A percentile compares a stretch with the other conserved stretches of the same genome.
Conservation (phyloP, 2,329 filamentous ascomycete species). For the Sclerotinia trifoliorum region DNA sequence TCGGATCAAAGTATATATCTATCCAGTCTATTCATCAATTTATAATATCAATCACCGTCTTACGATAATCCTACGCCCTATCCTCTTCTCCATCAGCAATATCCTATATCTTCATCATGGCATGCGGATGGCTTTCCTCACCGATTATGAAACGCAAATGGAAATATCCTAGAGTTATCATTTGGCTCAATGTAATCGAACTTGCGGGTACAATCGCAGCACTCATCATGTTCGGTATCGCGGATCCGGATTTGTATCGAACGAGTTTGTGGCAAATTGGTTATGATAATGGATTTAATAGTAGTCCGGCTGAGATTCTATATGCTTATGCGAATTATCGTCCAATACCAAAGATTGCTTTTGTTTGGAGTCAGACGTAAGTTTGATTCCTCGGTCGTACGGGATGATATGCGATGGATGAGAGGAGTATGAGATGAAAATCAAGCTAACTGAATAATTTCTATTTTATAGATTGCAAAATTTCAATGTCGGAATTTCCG, state of each 20-base stretch:
- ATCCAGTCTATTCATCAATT: neutral
- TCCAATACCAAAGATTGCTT: constrained; percentile 58
- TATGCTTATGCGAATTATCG: constrained; percentile 73
- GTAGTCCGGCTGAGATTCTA: constrained; percentile 64
- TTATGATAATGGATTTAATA: constrained; percentile 69
- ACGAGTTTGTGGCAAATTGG: constrained; percentile 73
- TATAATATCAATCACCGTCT: neutral
- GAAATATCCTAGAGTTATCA: constrained; percentile 48
- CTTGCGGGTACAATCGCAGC: constrained; percentile 62
- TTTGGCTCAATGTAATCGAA: constrained; percentile 62
- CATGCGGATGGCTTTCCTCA: constrained; percentile 13
- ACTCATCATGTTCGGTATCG: constrained; percentile 70
- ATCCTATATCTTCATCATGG: neutral
- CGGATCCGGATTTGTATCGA: constrained; percentile 70
- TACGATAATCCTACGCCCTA: neutral
- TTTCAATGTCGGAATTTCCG: constrained; percentile 73
- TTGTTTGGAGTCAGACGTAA: constrained; percentile 73
- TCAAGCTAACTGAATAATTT: constrained; percentile 21
- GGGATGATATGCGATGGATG: neutral
- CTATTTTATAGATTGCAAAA: constrained; percentile 60
- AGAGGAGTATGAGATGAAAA: neutral
- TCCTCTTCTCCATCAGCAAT: neutral
- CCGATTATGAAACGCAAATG: constrained; percentile 41
- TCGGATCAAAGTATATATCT: neutral
- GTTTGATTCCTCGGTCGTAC: constrained; percentile 40